Conservation (phyloP, 2,329 filamentous ascomycete species). For the Fusarium agapanthi region DNA sequence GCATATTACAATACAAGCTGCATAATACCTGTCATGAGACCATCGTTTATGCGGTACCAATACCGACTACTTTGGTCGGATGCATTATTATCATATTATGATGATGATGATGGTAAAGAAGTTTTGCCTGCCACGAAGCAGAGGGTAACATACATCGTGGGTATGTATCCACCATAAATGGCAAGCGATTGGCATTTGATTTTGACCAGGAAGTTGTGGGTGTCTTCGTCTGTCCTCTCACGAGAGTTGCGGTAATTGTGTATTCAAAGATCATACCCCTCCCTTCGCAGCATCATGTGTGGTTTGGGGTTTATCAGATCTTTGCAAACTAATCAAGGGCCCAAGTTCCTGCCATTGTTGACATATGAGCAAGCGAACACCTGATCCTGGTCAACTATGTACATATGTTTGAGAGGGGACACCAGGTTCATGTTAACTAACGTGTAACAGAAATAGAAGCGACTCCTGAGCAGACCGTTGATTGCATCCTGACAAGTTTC, state of each 20-base stretch:
- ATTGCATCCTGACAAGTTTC: conserved; percentile 4
- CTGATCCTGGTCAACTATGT: conserved; percentile 2
- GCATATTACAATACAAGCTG: conserved; percentile 8
- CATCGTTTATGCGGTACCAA: neutral
- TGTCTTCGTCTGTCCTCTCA: neutral
- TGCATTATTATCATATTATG: neutral
- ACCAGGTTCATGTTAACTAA: conserved; percentile 9
- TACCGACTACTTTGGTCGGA: neutral
- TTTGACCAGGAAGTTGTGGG: neutral
- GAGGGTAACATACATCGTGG: neutral
- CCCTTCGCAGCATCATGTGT: neutral
- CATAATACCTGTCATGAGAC: conserved; percentile 8
- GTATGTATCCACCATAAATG: neutral
- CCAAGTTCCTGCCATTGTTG: conserved; percentile 14
- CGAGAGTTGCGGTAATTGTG: neutral
- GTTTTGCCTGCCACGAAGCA: neutral
- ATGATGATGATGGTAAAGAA: neutral
- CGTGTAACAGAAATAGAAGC: conserved; percentile 8
- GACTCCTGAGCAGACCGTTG: neutral
- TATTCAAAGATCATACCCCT: neutral
- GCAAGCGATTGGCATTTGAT: neutral
- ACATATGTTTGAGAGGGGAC: conserved; percentile 8
- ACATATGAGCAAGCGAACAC: conserved; percentile 6
- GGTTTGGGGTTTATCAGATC: conserved; percentile 20
- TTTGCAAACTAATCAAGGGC: conserved; percentile 2